These are phyloP conservation scores for Cyberlindnera japonica DNA, from an alignment of 805 yeast species.

Conservation along the genomic window DNA sequence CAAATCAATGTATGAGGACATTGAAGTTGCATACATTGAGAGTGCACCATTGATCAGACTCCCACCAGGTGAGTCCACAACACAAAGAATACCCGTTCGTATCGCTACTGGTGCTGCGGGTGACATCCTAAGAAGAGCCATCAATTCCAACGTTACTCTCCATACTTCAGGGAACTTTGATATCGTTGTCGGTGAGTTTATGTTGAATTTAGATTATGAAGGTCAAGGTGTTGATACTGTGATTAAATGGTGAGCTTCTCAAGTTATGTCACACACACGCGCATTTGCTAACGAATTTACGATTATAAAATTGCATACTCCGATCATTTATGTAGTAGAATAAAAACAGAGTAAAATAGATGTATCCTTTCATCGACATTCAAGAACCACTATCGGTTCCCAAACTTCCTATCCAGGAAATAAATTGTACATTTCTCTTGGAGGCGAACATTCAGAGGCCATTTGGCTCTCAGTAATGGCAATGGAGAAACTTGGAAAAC, in stretches of 20 bases:
- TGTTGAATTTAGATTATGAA: slow-evolving; percentile 39
- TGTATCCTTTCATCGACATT: slow-evolving; percentile 33
- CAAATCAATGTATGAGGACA: slow-evolving; percentile 45
- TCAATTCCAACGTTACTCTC: slow-evolving; percentile 47
- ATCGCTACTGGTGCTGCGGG: slow-evolving; percentile 42
- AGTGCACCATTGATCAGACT: slow-evolving; percentile 39
- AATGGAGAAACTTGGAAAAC: slow-evolving; percentile 29
- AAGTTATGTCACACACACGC: background rate
- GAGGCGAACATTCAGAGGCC: slow-evolving; percentile 29
- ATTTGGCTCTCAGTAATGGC: slow-evolving; percentile 30
- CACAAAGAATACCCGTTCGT: slow-evolving; percentile 48
- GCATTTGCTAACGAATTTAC: slow-evolving; percentile 14
- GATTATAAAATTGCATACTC: slow-evolving; percentile 1
- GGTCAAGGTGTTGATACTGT: slow-evolving; percentile 43
- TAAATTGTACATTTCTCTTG: slow-evolving; percentile 22
- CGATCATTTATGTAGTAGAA: background rate
- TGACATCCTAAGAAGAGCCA: slow-evolving; percentile 45
- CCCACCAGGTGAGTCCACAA: slow-evolving; percentile 50
- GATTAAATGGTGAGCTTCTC: slow-evolving; percentile 29
- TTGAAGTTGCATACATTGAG: slow-evolving; percentile 42
- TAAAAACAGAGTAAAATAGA: slow-evolving; percentile 3
- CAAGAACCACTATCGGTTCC: slow-evolving; percentile 28
- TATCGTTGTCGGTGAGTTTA: slow-evolving; percentile 37
- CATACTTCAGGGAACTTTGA: slow-evolving; percentile 43
- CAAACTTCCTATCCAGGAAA: slow-evolving; percentile 34